Conservation (phyloP, 2,329 filamentous ascomycete genomes). For the Trichoderma koningiopsis region DNA sequence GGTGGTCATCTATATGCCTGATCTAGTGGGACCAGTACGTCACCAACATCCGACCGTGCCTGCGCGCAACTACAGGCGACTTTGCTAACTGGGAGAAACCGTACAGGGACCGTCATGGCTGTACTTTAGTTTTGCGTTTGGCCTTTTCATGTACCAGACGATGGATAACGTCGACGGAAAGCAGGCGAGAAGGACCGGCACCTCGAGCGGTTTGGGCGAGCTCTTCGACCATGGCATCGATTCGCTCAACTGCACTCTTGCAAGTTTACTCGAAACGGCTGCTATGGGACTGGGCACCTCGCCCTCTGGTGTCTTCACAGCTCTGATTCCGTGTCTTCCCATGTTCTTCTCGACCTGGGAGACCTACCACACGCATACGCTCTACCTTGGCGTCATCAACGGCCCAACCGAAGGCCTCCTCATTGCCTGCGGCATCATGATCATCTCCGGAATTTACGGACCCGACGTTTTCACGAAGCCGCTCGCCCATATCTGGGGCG, state of each 20-base stretch:
- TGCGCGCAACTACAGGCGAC: neutral
- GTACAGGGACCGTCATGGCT: slow-evolving; percentile 80
- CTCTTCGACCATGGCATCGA: slow-evolving; percentile 99
- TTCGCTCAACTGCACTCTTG: slow-evolving; percentile 94
- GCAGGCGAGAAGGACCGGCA: slow-evolving; percentile 91
- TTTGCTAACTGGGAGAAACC: neutral
- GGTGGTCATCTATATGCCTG: slow-evolving; percentile 80
- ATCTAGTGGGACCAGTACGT: slow-evolving; percentile 83
- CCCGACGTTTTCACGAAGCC: slow-evolving; percentile 83
- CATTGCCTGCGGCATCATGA: slow-evolving; percentile 84
- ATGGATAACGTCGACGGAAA: slow-evolving; percentile 99
- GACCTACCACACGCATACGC: slow-evolving; percentile 96
- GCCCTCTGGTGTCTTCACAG: slow-evolving; percentile 85
- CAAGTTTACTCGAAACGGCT: slow-evolving; percentile 84
- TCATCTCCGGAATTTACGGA: slow-evolving; percentile 82
- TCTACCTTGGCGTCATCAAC: slow-evolving; percentile 96
- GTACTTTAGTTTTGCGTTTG: slow-evolving; percentile 93
- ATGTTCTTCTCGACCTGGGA: slow-evolving; percentile 99
- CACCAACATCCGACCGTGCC: slow-evolving; percentile 6
- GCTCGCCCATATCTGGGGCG: slow-evolving; percentile 69
- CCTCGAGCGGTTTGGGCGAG: slow-evolving; percentile 91
- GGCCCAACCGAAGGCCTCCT: slow-evolving; percentile 94
- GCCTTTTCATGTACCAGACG: slow-evolving; percentile 98
- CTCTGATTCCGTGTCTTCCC: slow-evolving; percentile 84
- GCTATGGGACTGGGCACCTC: slow-evolving; percentile 90